A percentile compares a stretch with the other conserved stretches of the same genome.
Evolutionary conservation across 352 stramenopile species (phyloP).

Genomic region (Globisporangium irregulare): DNA sequence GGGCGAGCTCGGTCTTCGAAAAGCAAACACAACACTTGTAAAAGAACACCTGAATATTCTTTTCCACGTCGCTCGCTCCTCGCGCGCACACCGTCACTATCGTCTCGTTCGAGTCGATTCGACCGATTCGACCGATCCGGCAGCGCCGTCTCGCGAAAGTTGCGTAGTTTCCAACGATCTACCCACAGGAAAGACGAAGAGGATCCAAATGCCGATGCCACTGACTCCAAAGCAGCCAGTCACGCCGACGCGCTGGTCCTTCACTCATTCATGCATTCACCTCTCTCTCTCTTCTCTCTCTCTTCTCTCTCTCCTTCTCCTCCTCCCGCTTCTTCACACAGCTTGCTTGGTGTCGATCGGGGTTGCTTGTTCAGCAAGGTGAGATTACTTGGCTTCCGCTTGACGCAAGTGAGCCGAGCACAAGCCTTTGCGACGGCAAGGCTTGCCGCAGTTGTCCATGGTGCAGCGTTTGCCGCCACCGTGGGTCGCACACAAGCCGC

Average conservation of each 20-base stretch:
- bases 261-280: conserved; percentile 24
- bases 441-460: conserved; percentile 62
- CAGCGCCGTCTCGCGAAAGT: neutral
- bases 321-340: conserved; percentile 2
- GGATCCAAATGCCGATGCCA: conserved; percentile 13
- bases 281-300: conserved; percentile 1
- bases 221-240: conserved; percentile 8
- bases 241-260: conserved; percentile 10
- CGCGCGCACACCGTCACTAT: neutral
- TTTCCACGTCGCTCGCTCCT: neutral
- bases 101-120: conserved; percentile 4
- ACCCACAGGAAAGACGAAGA: conserved; percentile 6
- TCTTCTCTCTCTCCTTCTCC: conserved; percentile 8
- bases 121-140: neutral
- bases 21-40: conserved; percentile 22
- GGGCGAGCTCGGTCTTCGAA: conserved; percentile 3
- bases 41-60: conserved; percentile 22
- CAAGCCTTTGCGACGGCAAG: conserved; percentile 76
- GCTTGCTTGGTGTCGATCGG: conserved; percentile 6
- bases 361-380: conserved; percentile 5
- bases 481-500: conserved; percentile 73
- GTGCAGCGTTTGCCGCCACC: conserved; percentile 83
- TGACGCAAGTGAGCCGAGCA: conserved; percentile 77
- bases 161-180: conserved; percentile 22
- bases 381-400: conserved; percentile 25